Evolutionary conservation across 192 early-diverging fungal genomes (phyloP).

Genomic region (Cetraspora pellucida): DNA sequence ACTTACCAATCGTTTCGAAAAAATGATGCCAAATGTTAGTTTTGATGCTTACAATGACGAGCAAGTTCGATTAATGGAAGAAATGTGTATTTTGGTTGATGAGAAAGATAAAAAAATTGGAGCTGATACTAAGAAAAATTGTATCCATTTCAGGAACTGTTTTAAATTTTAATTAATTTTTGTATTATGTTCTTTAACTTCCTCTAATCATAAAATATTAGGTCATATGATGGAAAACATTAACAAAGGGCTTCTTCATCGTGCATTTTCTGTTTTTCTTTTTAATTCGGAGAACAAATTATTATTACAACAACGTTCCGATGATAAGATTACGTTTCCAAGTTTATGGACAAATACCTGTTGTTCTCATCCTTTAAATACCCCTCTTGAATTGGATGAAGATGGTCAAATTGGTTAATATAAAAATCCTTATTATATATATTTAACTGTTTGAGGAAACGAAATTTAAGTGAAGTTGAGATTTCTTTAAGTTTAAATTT

Average conservation of each 20-base stretch:
- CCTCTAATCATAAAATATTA: conserved; percentile 39
- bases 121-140: conserved; percentile 89
- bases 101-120: conserved; percentile 82
- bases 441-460: background rate
- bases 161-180: background rate
- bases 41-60: conserved; percentile 71
- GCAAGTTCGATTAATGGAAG: conserved; percentile 93
- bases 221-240: conserved; percentile 97
- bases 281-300: conserved; percentile 87
- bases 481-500: background rate
- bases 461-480: no score
- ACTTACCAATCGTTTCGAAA: no score
- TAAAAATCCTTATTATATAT: background rate
- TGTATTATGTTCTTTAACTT: background rate
- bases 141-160: conserved; percentile 48
- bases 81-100: conserved; percentile 97
- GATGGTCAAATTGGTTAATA: conserved; percentile 65
- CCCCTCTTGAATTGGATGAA: conserved; percentile 76
- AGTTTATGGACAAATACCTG: conserved; percentile 97
- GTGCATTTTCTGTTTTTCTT: conserved; percentile 95
- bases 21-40: conserved; percentile 48
- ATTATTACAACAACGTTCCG: conserved; percentile 91
- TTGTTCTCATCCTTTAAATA: conserved; percentile 95
- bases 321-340: conserved; percentile 99
- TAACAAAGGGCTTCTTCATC: conserved; percentile 84